Conservation (phyloP, 1,284 basidiomycete species). For the Caloboletus inedulis region DNA sequence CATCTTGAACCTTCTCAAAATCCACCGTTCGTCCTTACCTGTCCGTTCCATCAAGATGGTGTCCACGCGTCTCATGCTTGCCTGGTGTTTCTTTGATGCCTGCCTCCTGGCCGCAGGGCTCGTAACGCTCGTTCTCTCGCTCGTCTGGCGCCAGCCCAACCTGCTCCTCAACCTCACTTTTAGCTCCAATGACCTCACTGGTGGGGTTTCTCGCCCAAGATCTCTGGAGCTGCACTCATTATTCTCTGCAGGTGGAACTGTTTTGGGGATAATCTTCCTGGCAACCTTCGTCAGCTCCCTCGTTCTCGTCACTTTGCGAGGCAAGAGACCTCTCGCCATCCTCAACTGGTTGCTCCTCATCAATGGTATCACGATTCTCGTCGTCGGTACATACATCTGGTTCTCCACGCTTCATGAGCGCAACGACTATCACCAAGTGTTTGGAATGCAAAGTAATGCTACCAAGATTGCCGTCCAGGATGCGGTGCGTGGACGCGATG, state of each 20-base stretch:
- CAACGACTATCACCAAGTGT: conserved; percentile 59
- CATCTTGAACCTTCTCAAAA: conserved; percentile 2
- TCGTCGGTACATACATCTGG: conserved; percentile 74
- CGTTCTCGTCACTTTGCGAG: conserved; percentile 64
- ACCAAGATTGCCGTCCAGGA: conserved; percentile 67
- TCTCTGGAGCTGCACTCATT: not conserved
- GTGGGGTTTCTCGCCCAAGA: conserved; percentile 39
- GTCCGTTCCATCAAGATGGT: conserved; percentile 46
- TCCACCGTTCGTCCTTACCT: not conserved
- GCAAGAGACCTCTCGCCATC: conserved; percentile 60
- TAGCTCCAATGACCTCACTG: conserved; percentile 51
- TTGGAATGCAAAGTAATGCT: conserved; percentile 44
- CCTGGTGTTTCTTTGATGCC: conserved; percentile 69
- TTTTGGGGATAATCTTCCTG: conserved; percentile 68
- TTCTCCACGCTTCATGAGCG: conserved; percentile 72
- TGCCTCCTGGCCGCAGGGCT: conserved; percentile 66
- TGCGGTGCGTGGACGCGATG: conserved; percentile 42
- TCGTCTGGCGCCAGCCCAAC: conserved; percentile 65
- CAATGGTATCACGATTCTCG: conserved; percentile 55
- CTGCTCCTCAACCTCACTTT: conserved; percentile 70
- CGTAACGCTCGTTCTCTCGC: conserved; percentile 61
- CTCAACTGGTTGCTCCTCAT: conserved; percentile 71
- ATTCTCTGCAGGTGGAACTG: conserved; percentile 55
- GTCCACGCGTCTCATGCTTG: conserved; percentile 63
- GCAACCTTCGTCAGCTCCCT: conserved; percentile 68